A percentile compares a stretch with the other conserved stretches of the same genome.
These are phyloP conservation scores for Naganishia kalamii DNA, from an alignment of 768 basidiomycete species.

Conservation along the genomic window DNA sequence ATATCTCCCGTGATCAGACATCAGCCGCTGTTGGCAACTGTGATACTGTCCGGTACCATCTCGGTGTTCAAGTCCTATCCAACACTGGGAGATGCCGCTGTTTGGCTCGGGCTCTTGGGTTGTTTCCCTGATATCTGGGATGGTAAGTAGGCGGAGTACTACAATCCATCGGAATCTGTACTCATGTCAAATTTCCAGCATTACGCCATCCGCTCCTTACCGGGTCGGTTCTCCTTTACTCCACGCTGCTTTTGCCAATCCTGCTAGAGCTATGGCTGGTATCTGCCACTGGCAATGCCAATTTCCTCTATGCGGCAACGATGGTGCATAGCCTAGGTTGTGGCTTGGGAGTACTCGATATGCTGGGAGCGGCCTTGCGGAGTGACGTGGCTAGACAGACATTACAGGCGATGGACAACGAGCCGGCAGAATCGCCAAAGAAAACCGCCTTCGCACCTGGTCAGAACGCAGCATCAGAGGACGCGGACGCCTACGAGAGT, in stretches of 20 bases:
- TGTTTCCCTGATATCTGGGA: slow-evolving; percentile 78
- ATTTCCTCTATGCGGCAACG: slow-evolving; percentile 95
- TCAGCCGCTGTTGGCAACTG: slow-evolving; percentile 74
- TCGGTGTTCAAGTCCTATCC: slow-evolving; percentile 88
- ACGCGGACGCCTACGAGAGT: background rate
- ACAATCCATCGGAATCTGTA: background rate
- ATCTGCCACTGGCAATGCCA: slow-evolving; percentile 90
- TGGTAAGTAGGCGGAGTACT: slow-evolving; percentile 55
- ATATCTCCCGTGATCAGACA: slow-evolving; percentile 52
- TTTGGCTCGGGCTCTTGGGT: slow-evolving; percentile 72
- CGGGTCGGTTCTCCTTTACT: slow-evolving; percentile 71
- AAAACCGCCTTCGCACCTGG: background rate
- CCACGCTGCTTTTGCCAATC: slow-evolving; percentile 75
- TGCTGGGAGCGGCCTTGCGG: slow-evolving; percentile 69
- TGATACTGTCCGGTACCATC: slow-evolving; percentile 68
- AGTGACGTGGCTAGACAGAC: background rate
- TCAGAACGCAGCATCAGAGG: background rate
- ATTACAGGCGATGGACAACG: slow-evolving; percentile 15
- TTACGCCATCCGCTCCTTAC: slow-evolving; percentile 80
- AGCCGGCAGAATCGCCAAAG: slow-evolving; percentile 3
- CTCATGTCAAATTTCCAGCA: slow-evolving; percentile 40
- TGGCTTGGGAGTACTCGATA: slow-evolving; percentile 75
- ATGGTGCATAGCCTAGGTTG: slow-evolving; percentile 85
- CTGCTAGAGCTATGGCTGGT: slow-evolving; percentile 87
- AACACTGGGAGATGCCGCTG: slow-evolving; percentile 76